Base-by-base conservation (phyloP, 345 rosid genomes). In the Euphorbia lathyris region DNA sequence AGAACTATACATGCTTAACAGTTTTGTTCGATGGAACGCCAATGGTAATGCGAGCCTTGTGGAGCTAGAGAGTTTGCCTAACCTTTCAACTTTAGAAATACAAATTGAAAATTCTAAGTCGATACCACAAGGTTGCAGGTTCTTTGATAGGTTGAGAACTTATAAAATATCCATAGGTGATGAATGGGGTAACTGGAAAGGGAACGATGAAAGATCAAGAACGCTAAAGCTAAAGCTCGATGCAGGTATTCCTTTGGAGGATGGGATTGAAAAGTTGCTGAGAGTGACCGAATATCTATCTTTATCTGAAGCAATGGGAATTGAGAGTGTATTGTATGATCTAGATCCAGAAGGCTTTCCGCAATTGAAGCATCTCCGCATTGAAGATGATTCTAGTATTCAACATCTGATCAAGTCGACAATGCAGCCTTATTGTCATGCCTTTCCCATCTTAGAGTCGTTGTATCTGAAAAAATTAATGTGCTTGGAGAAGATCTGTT, bases 111-210 rank as follows among this genome's bases (percentile, higher is more conserved):
- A 73, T 56, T 27, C 58, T 1, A 14, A 0, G 6, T 23, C 16
- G 9, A 25, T 69, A 8, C 73, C 78, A 29, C 25, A 34, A 3
- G 42, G 57, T 30, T 25, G 9, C 27, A 7, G 65, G 16, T 30
- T 61, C 55, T 26, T 43, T 2, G 1, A 11, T 8, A 62, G 51
- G 36, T 45, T 73, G 36, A 4, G 20, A 42, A 63, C 69, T 25
- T 81, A 40, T 36, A 74, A 25, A 42, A 73, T 80, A 34, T 36
- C 22, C 7, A 59, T 77, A 7, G 81, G 81, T 7, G 52, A 64
- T 40, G 13, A 5, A 0, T 65, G 74, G 77, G 29, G 58, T 34
- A 2, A 43, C 26, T 68, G 70, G 77, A 9, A 19, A 10, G 65
- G 57, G 40, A 13, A 17, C 13, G n/a, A n/a, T 19, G 34, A 20